A percentile compares a stretch with the other conserved stretches of the same genome.
phyloP scores from a whole-genome alignment of 2,329 filamentous ascomycete genomes.

The Aspergillus tubingensis region DNA sequence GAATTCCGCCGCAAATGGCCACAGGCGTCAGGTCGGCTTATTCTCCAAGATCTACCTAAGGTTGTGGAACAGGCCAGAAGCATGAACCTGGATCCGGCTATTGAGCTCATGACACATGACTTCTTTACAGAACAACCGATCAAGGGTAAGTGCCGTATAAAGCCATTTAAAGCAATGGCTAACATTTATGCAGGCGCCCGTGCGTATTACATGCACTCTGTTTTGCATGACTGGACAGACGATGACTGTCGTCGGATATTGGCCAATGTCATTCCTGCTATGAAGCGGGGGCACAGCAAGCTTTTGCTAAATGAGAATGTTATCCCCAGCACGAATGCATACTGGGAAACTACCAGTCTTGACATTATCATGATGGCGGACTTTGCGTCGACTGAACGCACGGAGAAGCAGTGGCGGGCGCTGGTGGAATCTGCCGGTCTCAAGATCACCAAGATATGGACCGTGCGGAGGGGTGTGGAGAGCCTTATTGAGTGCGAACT shows the following conservation, averaged over 20 bases:
- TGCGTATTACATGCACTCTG: constrained; percentile 24
- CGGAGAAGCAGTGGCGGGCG: constrained; percentile 40
- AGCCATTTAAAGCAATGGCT: not conserved
- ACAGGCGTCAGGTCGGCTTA: constrained; percentile 42
- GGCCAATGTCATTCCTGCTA: constrained; percentile 25
- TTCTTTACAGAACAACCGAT: constrained; percentile 52
- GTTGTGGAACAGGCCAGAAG: constrained; percentile 33
- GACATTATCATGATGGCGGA: constrained; percentile 49
- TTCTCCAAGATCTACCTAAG: constrained; percentile 53
- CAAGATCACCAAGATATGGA: constrained; percentile 41
- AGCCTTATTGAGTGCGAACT: constrained; percentile 31
- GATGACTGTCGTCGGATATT: constrained; percentile 36
- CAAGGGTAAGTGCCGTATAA: constrained; percentile 34
- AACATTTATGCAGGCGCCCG: constrained; percentile 31
- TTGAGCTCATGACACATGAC: constrained; percentile 46
- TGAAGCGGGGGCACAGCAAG: constrained; percentile 45
- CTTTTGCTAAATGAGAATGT: constrained; percentile 49
- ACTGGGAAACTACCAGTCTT: constrained; percentile 34
- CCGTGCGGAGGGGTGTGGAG: constrained; percentile 21
- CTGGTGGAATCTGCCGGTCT: constrained; percentile 38
- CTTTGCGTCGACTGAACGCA: constrained; percentile 43
- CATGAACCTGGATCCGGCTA: constrained; percentile 15
- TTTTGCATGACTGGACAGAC: constrained; percentile 37
- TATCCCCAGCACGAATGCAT: constrained; percentile 41
- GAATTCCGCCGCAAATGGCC: constrained; percentile 44